Base-by-base conservation (phyloP, 345 rosid genomes). In the Hibiscus trionum region DNA sequence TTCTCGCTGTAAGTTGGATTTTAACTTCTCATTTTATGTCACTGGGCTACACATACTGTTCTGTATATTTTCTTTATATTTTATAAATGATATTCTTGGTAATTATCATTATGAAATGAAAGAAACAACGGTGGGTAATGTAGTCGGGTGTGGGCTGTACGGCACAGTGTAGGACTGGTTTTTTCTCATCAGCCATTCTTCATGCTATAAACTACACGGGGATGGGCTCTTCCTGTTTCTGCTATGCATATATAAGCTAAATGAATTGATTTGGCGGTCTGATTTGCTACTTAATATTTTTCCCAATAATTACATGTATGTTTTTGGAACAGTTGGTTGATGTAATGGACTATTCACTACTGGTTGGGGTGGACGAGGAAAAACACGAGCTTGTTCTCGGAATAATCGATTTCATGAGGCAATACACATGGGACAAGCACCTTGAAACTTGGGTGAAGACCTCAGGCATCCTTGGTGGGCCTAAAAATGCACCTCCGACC, bases 361-460 rank as follows among this genome's bases (percentile, higher is more conserved):
- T 92, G 70, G 97, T 89, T 29, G 97, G 97, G 3, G 86, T 92
- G 72, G 97, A 95, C 57, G 90, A 88, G 80, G 93, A 89, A 81
- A 83, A 82, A 72, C 90, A 85, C 5, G 97, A 95, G 75, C 82
- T 92, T 70, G 93, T 89, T 53, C 83, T 92, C 53, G 97, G 97
- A 77, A 92, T 89, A 52, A 95, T 95, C 24, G 99, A 92, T 78
- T 95, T 92, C 77, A 80, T 95, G 97, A 88, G 97, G 87, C 99
- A 92, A 69, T 95, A 95, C 79, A 92, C 97, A 7, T 94, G 92
- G 97, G 98, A 94, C 87, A 95, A 95, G 87, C 99, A 90, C 75
- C 86, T 95, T 33, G 98, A 95, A 81, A 88, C 96, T 12, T 92
- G 96, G 97, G 97, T 95, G 69, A 92, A 89, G 70, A 84, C 91